Conservation (phyloP, 2,329 filamentous ascomycete species). For the Beauveria pseudobassiana region DNA sequence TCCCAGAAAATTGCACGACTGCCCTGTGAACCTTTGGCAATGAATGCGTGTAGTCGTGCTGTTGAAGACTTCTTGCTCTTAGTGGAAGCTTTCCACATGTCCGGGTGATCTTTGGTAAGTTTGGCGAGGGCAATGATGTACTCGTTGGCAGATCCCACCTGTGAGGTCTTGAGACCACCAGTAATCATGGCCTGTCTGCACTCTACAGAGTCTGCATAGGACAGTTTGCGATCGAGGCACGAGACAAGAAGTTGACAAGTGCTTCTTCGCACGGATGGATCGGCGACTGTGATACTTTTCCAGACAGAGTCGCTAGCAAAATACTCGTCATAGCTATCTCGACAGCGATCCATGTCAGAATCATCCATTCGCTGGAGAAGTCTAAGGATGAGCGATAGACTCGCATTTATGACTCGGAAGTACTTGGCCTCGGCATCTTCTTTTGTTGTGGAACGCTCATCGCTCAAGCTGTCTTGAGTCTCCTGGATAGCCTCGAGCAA, state of each 20-base stretch:
- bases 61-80: slow-evolving; percentile 45
- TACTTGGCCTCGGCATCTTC: slow-evolving; percentile 88
- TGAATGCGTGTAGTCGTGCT: slow-evolving; percentile 58
- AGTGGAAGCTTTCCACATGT: slow-evolving; percentile 61
- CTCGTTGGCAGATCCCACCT: slow-evolving; percentile 66
- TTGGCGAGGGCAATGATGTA: slow-evolving; percentile 59
- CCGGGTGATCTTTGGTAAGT: slow-evolving; percentile 57
- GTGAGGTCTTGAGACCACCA: slow-evolving; percentile 64
- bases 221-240: slow-evolving; percentile 40
- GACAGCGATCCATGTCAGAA: slow-evolving; percentile 51
- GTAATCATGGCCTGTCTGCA: slow-evolving; percentile 56
- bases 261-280: slow-evolving; percentile 43
- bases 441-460: slow-evolving; percentile 73
- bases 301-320: slow-evolving; percentile 61
- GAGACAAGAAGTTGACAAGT: slow-evolving; percentile 43
- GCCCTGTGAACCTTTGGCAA: slow-evolving; percentile 80
- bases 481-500: slow-evolving; percentile 75
- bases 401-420: slow-evolving; percentile 58
- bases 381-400: slow-evolving; percentile 46
- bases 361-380: slow-evolving; percentile 42
- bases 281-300: slow-evolving; percentile 58
- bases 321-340: slow-evolving; percentile 56
- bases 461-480: slow-evolving; percentile 74
- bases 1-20: slow-evolving; percentile 67
- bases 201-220: slow-evolving; percentile 42